A percentile compares a stretch with the other conserved stretches of the same genome.
phyloP scores from a whole-genome alignment of 805 yeast genomes.

The Saccharomycopsis fibuligera region DNA sequence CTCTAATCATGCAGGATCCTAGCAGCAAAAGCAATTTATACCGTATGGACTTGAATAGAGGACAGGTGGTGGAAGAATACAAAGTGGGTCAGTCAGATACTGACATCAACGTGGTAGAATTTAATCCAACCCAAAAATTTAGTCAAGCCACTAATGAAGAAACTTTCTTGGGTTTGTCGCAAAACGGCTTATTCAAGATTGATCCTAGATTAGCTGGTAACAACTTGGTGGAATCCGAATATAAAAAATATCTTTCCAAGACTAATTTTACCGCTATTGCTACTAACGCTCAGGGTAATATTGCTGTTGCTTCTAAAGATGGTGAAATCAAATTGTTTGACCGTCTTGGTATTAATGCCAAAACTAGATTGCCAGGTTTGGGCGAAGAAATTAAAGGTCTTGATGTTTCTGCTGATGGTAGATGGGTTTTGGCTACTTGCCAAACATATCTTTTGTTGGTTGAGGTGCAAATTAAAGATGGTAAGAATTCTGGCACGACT shows the following conservation, averaged over 20 bases:
- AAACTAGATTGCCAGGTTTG: slow-evolving; percentile 72
- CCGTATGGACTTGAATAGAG: slow-evolving; percentile 74
- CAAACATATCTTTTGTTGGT: slow-evolving; percentile 61
- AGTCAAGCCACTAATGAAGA: slow-evolving; percentile 69
- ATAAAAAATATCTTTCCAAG: slow-evolving; percentile 49
- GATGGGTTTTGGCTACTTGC: slow-evolving; percentile 79
- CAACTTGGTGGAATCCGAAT: slow-evolving; percentile 53
- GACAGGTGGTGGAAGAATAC: slow-evolving; percentile 87
- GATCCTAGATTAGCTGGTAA: slow-evolving; percentile 67
- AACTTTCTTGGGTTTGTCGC: slow-evolving; percentile 65
- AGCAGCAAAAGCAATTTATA: slow-evolving; percentile 41
- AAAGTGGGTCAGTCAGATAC: slow-evolving; percentile 38
- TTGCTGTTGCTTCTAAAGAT: slow-evolving; percentile 68
- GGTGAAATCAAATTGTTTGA: slow-evolving; percentile 78
- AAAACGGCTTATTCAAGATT: slow-evolving; percentile 59
- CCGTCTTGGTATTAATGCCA: slow-evolving; percentile 66
- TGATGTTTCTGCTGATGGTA: slow-evolving; percentile 29
- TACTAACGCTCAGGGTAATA: slow-evolving; percentile 65
- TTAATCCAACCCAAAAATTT: slow-evolving; percentile 68
- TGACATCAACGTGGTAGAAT: slow-evolving; percentile 43
- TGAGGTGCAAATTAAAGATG: slow-evolving; percentile 58
- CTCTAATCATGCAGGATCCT: slow-evolving; percentile 53
- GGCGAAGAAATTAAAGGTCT: slow-evolving; percentile 43
- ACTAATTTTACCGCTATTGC: slow-evolving; percentile 53
- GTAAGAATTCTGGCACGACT: slow-evolving; percentile 48